Evolutionary conservation across 2,329 filamentous ascomycete genomes (phyloP), one percentile per base, ranked within the genome.

Genomic region (Colletotrichum chlorophyti): DNA sequence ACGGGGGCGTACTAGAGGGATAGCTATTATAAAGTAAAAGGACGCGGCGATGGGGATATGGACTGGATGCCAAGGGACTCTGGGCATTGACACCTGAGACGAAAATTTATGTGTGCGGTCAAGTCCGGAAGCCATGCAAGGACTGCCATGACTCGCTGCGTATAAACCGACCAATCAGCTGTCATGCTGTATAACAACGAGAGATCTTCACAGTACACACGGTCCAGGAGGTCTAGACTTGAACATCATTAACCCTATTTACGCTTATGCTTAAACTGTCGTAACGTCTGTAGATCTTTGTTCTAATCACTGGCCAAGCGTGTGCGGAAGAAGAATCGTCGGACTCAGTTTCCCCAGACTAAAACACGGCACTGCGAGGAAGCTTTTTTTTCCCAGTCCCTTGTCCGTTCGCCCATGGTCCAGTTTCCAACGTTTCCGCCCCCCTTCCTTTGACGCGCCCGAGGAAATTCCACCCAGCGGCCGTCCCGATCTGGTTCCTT

Each of bases 81-180:
- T 38, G 40, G 43, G 29, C 46, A 55, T 37, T 12, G 37, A 24
- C 17, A 43, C 45, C 37, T 26, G 53, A 51, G 45, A 43, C 37
- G 11, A 27, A 8, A 42, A 38, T 43, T 11, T n/a, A 37, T 31
- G 23, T n/a, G n/a, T 17, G 19, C 8, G 48, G 27, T 23, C 19
- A 37, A 35, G 49, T 54, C 50, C 42, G 42, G 26, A n/a, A 42
- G 54, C 49, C 17, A 24, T 23, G 37, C 21, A 23, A 31, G 10
- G 29, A 6, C 17, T n/a, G n/a, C 31, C 54, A 58, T 54, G 54
- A 58, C 54, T 58, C 54, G 50, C 27, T 17, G 26, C 24, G 2
- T 9, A 11, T 8, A 6, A 21, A 17, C 15, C 10, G 11, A 2
- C 50, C 54, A 58, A 58, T 54, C 35, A 40, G n/a, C 10, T 19